Conservation (phyloP, 805 yeast genomes). For the Candida vartiovaarae region DNA sequence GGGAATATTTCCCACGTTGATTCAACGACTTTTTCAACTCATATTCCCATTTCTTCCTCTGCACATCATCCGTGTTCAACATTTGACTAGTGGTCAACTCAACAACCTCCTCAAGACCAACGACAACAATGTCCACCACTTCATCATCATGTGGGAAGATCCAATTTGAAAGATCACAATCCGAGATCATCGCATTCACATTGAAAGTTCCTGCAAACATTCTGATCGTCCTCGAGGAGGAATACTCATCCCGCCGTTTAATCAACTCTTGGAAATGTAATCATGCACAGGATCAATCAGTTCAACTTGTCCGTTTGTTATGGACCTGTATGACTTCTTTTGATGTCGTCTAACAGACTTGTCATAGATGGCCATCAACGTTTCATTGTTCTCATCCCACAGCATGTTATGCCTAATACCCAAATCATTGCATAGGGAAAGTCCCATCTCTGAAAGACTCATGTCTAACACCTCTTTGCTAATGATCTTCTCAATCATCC, state of each 20-base stretch:
- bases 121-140: conserved; percentile 59
- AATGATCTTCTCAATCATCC: conserved; percentile 62
- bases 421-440: conserved; percentile 38
- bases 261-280: conserved; percentile 61
- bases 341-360: conserved; percentile 26
- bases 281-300: conserved; percentile 90
- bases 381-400: conserved; percentile 94
- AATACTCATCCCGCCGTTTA: conserved; percentile 43
- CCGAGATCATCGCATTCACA: conserved; percentile 47
- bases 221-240: conserved; percentile 50
- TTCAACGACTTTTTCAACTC: conserved; percentile 44
- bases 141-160: conserved; percentile 54
- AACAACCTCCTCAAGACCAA: conserved; percentile 87
- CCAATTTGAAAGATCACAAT: conserved; percentile 66
- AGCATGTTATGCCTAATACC: conserved; percentile 63
- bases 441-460: conserved; percentile 35
- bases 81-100: conserved; percentile 81
- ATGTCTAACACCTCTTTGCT: conserved; percentile 56
- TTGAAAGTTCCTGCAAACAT: conserved; percentile 85
- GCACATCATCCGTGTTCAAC: conserved; percentile 64
- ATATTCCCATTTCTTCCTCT: conserved; percentile 58
- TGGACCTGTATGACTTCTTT: conserved; percentile 22
- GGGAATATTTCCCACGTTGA: conserved; percentile 47
- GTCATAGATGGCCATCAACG: conserved; percentile 69
- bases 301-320: conserved; percentile 36